A percentile compares a stretch with the other conserved stretches of the same genome.
Evolutionary conservation across 257 asterid genomes (phyloP).

Genomic region (Pogostemon cablin): DNA sequence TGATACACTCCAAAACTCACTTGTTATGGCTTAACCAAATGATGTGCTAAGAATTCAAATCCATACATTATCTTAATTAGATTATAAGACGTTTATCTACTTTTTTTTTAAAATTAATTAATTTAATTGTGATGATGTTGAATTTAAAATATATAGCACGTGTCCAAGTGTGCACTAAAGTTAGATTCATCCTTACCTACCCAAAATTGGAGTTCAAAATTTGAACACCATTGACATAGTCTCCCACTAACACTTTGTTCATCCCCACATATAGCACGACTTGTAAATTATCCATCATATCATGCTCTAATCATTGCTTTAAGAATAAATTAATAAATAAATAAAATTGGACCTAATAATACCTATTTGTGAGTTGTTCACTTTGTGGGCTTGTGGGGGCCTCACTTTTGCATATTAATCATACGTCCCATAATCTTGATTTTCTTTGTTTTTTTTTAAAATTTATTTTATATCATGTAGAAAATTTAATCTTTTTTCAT

Average conservation of each 20-base stretch:
- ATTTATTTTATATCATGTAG: no score
- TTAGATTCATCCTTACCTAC: slow-evolving; percentile 42
- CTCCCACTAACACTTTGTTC: slow-evolving; percentile 26
- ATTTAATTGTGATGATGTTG: no score
- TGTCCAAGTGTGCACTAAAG: slow-evolving; percentile 45
- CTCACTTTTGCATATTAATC: neutral
- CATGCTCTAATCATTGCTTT: slow-evolving; percentile 49
- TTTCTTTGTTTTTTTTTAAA: no score
- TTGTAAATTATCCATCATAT: slow-evolving; percentile 41
- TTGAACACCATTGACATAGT: slow-evolving; percentile 45
- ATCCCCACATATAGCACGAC: slow-evolving; percentile 43
- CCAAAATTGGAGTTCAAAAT: slow-evolving; percentile 58
- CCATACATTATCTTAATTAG: no score
- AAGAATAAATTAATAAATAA: slow-evolving; percentile 23
- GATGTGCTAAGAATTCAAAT: no score
- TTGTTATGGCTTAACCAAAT: no score
- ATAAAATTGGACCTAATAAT: slow-evolving; percentile 22
- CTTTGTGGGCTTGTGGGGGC: slow-evolving; percentile 44
- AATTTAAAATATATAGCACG: slow-evolving; percentile 31
- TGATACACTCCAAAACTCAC: no score
- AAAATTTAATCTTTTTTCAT: no score
- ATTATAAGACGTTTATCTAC: no score
- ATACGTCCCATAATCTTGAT: no score
- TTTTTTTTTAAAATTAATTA: no score
- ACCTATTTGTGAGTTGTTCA: slow-evolving; percentile 9